phyloP scores from a whole-genome alignment of 2,329 filamentous ascomycete species.

The Drechslera avenae region DNA sequence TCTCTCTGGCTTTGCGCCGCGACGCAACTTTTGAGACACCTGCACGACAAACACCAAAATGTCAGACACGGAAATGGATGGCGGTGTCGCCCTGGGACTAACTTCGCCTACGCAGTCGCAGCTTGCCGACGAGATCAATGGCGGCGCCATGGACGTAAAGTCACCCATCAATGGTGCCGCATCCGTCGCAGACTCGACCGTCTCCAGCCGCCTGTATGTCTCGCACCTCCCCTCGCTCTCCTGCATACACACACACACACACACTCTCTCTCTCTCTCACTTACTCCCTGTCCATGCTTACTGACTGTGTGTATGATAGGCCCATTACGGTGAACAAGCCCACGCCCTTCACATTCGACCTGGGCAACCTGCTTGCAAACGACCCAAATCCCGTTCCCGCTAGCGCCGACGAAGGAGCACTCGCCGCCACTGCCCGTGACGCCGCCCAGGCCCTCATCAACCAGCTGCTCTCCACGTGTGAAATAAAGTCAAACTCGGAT shows the following conservation, averaged over 20 bases:
- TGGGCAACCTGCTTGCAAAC: constrained; percentile 81
- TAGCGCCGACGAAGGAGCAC: constrained; percentile 65
- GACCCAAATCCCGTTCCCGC: constrained; percentile 82
- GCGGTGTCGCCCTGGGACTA: constrained; percentile 28
- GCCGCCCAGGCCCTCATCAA: constrained; percentile 91
- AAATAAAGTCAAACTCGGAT: constrained; percentile 69
- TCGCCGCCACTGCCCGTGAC: constrained; percentile 79
- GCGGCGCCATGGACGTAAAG: constrained; percentile 43
- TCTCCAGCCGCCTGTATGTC: constrained; percentile 40
- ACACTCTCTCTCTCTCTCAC: too few relatives aligned
- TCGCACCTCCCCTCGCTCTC: too few relatives aligned
- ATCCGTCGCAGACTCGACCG: constrained; percentile 43
- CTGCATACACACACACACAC: too few relatives aligned
- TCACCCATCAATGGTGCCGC: constrained; percentile 26
- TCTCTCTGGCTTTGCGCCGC: too few relatives aligned
- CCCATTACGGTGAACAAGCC: constrained; percentile 65
- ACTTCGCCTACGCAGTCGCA: constrained; percentile 32
- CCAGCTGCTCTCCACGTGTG: constrained; percentile 88
- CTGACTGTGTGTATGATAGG: constrained; percentile 18
- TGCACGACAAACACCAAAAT: constrained; percentile 15
- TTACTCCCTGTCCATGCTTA: not conserved
- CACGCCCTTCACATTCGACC: constrained; percentile 90
- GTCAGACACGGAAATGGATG: constrained; percentile 42
- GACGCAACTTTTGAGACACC: not conserved
- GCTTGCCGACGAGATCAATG: constrained; percentile 37